Percentiles rank a stretch among this genome's conserved stretches.
These are phyloP conservation scores for Halophytophthora batemanensis DNA, from an alignment of 352 stramenopile genomes.

Conservation along the genomic window DNA sequence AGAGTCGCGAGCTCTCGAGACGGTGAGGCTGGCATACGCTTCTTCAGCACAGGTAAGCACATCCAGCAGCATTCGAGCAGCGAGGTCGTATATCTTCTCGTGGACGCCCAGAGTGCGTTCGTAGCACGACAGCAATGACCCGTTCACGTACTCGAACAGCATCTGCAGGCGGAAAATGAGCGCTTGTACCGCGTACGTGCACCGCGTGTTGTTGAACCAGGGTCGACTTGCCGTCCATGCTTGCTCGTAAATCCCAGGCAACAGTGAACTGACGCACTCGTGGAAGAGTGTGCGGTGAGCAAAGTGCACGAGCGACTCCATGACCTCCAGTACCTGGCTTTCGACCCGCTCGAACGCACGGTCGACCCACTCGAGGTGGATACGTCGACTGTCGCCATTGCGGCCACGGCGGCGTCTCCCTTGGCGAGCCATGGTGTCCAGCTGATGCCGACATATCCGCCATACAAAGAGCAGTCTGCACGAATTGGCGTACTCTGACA, in stretches of 20 bases:
- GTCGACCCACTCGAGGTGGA: conserved; percentile 68
- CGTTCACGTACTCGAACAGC: conserved; percentile 42
- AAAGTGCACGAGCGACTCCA: conserved; percentile 51
- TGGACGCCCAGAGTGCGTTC: conserved; percentile 57
- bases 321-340: conserved; percentile 40
- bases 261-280: conserved; percentile 40
- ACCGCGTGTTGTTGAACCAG: conserved; percentile 60
- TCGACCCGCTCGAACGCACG: conserved; percentile 63
- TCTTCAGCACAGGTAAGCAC: conserved; percentile 37
- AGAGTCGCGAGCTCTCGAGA: conserved; percentile 35
- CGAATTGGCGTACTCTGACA: conserved; percentile 56
- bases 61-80: conserved; percentile 49
- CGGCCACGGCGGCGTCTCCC: conserved; percentile 16
- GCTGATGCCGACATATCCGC: conserved; percentile 56
- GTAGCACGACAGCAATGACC: conserved; percentile 38
- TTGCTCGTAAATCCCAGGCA: conserved; percentile 57
- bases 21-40: conserved; percentile 43
- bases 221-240: conserved; percentile 48
- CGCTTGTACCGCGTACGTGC: conserved; percentile 58
- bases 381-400: conserved; percentile 19
- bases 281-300: conserved; percentile 60
- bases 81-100: conserved; percentile 59
- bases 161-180: conserved; percentile 44
- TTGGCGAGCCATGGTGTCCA: conserved; percentile 45
- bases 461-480: conserved; percentile 60